Conservation (phyloP, 495 filamentous ascomycete species). For the Cryomyces minteri region DNA sequence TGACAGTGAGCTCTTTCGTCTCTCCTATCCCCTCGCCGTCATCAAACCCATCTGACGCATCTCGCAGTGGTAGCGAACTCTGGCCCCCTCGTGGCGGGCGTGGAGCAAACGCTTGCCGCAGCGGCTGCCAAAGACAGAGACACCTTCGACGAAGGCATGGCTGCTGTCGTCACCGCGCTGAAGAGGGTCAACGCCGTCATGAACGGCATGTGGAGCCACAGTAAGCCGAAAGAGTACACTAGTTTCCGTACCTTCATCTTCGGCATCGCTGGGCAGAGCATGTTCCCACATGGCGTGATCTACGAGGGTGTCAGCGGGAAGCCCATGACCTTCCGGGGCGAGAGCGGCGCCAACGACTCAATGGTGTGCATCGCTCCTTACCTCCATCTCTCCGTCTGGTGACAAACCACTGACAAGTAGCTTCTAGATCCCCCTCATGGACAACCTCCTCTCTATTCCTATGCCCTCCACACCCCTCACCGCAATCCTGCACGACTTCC, state of each 20-base stretch:
- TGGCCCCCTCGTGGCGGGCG: conserved; percentile 48
- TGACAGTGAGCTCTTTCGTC: conserved; percentile 5
- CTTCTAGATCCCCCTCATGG: conserved; percentile 58
- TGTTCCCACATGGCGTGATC: conserved; percentile 81
- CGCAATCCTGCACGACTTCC: conserved; percentile 68
- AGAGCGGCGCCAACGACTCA: conserved; percentile 79
- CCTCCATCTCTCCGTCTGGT: not conserved
- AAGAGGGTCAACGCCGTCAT: conserved; percentile 55
- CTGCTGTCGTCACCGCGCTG: conserved; percentile 41
- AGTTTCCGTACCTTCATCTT: conserved; percentile 89
- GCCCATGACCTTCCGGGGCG: conserved; percentile 61
- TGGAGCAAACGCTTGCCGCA: conserved; percentile 42
- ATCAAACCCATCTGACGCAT: too few species aligned
- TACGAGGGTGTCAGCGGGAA: conserved; percentile 67
- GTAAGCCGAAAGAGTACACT: conserved; percentile 58
- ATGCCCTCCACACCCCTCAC: conserved; percentile 79
- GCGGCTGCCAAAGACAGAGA: conserved; percentile 30
- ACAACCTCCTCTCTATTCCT: conserved; percentile 58
- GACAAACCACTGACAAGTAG: not conserved
- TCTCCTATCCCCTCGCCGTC: too few species aligned
- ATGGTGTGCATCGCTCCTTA: conserved; percentile 30
- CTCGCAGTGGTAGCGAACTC: conserved; percentile 47
- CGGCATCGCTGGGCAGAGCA: conserved; percentile 70
- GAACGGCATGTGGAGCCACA: conserved; percentile 82
- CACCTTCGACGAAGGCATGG: conserved; percentile 43